A percentile compares a stretch with the other conserved stretches of the same genome.
These are phyloP conservation scores for Lachnellula hyalina DNA, from an alignment of 2,329 filamentous ascomycete species.

Conservation along the genomic window DNA sequence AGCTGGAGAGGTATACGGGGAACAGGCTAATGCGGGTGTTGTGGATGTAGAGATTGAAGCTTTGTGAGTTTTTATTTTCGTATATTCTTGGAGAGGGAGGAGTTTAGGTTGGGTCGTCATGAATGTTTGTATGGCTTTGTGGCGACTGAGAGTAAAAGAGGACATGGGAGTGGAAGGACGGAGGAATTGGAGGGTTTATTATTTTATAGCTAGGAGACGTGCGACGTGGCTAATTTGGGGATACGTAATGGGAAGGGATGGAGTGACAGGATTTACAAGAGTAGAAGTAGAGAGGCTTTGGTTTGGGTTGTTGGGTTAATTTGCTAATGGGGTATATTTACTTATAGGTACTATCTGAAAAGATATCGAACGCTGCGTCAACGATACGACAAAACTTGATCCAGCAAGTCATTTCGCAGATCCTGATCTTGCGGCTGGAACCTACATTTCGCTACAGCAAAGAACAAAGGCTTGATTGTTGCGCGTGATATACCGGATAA, in stretches of 20 bases:
- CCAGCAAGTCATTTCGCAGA: background rate
- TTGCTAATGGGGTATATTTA: constrained; percentile 26
- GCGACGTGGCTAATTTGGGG: too few species aligned
- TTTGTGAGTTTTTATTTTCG: constrained; percentile 56
- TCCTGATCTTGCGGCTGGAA: background rate
- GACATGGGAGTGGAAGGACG: background rate
- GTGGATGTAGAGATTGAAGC: constrained; percentile 74
- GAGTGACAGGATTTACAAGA: too few species aligned
- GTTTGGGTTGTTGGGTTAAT: background rate
- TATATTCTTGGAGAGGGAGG: background rate
- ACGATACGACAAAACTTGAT: constrained; percentile 52
- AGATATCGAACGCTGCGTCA: constrained; percentile 80
- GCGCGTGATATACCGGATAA: constrained; percentile 9
- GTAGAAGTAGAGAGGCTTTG: background rate
- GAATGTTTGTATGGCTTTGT: background rate
- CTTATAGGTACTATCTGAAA: constrained; percentile 80
- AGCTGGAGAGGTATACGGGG: background rate
- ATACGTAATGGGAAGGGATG: too few species aligned
- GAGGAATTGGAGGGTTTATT: too few species aligned
- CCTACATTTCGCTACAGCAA: background rate
- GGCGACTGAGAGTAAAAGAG: background rate
- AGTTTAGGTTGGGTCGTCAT: background rate
- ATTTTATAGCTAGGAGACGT: too few species aligned
- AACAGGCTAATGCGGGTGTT: background rate
- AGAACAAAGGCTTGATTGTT: background rate